phyloP scores from a whole-genome alignment of 208 protist species.

The Kentomonas sorsogonicus region DNA sequence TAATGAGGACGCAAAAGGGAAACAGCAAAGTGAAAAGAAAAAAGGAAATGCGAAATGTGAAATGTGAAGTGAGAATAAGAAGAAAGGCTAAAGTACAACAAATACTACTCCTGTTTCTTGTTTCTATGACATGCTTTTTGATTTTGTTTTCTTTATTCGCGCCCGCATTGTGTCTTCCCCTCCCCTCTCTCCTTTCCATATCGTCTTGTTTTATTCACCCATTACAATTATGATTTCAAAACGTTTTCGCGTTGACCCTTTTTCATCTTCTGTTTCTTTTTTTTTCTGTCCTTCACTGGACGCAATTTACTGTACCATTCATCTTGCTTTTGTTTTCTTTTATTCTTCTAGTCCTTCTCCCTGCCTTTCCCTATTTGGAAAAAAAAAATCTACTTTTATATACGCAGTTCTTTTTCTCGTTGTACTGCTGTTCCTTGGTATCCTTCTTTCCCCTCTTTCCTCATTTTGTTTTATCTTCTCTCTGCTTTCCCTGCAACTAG shows the following conservation, averaged over 20 bases:
- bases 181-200: background rate
- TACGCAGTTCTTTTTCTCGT: constrained; percentile 1
- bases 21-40: too few species aligned
- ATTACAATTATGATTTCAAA: background rate
- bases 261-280: constrained; percentile 1
- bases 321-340: background rate
- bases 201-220: background rate
- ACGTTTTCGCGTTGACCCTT: background rate
- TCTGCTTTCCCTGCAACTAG: background rate
- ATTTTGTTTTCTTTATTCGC: background rate
- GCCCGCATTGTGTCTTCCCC: background rate
- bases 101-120: too few species aligned
- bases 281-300: background rate
- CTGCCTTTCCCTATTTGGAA: background rate
- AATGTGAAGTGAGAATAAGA: too few species aligned
- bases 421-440: background rate
- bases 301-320: background rate
- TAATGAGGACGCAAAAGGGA: too few species aligned
- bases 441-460: background rate
- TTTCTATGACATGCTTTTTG: background rate
- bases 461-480: constrained; percentile 1
- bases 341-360: background rate
- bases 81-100: too few species aligned
- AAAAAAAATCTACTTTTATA: background rate
- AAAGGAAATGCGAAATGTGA: too few species aligned